Conservation (phyloP, 352 stramenopile genomes). For the Elongisporangium anandrum region DNA sequence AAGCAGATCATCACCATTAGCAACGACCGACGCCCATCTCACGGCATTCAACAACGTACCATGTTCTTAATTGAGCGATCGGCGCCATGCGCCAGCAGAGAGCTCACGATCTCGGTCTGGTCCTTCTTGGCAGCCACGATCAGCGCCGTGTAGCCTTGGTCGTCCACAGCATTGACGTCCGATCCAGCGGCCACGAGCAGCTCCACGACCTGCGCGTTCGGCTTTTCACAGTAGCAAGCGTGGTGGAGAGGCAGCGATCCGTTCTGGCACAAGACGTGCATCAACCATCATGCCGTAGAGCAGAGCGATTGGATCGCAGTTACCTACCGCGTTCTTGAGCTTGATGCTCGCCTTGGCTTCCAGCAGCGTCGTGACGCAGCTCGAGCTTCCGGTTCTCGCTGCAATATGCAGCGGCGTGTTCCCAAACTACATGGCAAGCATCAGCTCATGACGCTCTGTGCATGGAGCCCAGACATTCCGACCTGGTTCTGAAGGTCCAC, state of each 20-base stretch:
- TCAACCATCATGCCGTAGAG: too few species aligned
- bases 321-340: constrained; percentile 61
- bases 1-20: background rate
- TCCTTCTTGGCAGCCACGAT: constrained; percentile 76
- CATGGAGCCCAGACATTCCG: background rate
- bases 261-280: too few species aligned
- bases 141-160: constrained; percentile 55
- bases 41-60: constrained; percentile 12
- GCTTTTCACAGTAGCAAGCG: constrained; percentile 66
- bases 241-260: constrained; percentile 69
- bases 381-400: constrained; percentile 40
- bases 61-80: constrained; percentile 45
- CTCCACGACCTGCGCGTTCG: constrained; percentile 47
- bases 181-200: constrained; percentile 52
- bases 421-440: constrained; percentile 41
- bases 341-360: constrained; percentile 35
- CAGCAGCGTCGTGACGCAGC: constrained; percentile 49
- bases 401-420: constrained; percentile 78
- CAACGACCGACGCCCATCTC: too few species aligned
- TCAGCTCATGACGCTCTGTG: background rate
- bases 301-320: constrained; percentile 1
- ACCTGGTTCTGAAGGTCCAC: constrained; percentile 66
- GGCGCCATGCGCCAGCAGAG: constrained; percentile 44
- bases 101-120: constrained; percentile 54
- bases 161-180: constrained; percentile 59